Conservation (phyloP, 352 stramenopile genomes). For the Phytophthora pluvialis region DNA sequence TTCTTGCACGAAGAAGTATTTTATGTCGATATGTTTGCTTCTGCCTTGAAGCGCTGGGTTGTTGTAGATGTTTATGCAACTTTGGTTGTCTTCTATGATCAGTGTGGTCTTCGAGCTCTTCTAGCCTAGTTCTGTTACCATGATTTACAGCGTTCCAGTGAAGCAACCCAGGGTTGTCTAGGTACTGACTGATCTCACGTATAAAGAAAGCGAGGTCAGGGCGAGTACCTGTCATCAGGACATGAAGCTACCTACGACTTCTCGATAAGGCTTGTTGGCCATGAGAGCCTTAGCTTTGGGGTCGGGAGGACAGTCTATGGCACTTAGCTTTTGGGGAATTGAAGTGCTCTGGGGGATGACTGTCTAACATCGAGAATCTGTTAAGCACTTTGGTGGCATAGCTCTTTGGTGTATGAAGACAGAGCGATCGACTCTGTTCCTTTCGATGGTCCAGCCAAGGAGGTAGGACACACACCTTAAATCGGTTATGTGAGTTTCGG, state of each 20-base stretch:
- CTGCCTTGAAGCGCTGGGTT: slow-evolving; percentile 12
- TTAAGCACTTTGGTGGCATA: slow-evolving; percentile 10
- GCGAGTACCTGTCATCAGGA: too few relatives aligned
- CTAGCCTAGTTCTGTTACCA: slow-evolving; percentile 16
- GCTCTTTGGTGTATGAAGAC: slow-evolving; percentile 13
- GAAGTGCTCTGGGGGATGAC: too few relatives aligned
- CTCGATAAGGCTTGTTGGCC: too few relatives aligned
- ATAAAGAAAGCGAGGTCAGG: slow-evolving; percentile 2
- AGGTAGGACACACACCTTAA: slow-evolving; percentile 12
- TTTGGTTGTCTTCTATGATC: slow-evolving; percentile 25
- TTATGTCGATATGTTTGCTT: slow-evolving; percentile 24
- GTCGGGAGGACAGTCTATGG: too few relatives aligned
- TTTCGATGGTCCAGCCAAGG: slow-evolving; percentile 9
- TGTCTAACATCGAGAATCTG: neutral
- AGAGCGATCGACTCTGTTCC: neutral
- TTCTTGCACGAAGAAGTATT: slow-evolving; percentile 22
- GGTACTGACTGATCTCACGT: slow-evolving; percentile 8
- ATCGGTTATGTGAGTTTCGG: too few relatives aligned
- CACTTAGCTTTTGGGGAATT: too few relatives aligned
- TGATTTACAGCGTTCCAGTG: slow-evolving; percentile 8
- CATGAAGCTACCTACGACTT: too few relatives aligned
- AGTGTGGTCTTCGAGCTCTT: slow-evolving; percentile 13
- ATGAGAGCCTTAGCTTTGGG: too few relatives aligned
- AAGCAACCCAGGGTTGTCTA: neutral
- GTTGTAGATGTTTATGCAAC: slow-evolving; percentile 20